Evolutionary conservation across 2,329 filamentous ascomycete genomes (phyloP).

Genomic region (Cercospora sp.): DNA sequence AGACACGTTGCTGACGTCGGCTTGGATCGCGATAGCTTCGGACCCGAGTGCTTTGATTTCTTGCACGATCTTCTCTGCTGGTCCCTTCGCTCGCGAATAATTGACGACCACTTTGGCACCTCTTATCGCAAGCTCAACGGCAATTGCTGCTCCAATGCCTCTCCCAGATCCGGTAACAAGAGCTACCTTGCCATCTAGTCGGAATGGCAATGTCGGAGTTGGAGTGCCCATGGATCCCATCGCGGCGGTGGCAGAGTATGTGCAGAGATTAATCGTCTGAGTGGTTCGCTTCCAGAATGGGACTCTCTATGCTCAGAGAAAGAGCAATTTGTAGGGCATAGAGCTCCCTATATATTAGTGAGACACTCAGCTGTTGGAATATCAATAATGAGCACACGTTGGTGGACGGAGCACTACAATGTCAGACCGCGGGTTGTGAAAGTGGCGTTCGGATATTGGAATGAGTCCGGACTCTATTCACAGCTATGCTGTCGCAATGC

Average conservation of each 20-base stretch:
- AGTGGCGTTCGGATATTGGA: no score
- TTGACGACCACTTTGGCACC: slow-evolving; percentile 65
- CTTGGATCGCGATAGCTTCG: slow-evolving; percentile 63
- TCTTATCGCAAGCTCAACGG: slow-evolving; percentile 61
- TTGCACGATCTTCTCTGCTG: slow-evolving; percentile 63
- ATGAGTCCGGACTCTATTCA: no score
- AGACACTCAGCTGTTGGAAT: no score
- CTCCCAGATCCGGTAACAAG: slow-evolving; percentile 55
- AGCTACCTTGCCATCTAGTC: slow-evolving; percentile 52
- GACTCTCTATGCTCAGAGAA: no score
- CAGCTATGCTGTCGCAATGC: no score
- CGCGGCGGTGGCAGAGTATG: not conserved
- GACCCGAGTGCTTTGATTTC: slow-evolving; percentile 63
- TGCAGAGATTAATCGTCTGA: not conserved
- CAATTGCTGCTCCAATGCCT: slow-evolving; percentile 65
- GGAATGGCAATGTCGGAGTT: slow-evolving; percentile 34
- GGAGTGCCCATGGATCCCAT: slow-evolving; percentile 22
- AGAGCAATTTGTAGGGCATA: no score
- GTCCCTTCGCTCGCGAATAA: slow-evolving; percentile 61
- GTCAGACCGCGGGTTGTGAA: no score
- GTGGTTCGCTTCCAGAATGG: no score
- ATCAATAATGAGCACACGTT: no score
- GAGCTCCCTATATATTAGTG: no score
- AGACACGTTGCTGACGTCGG: slow-evolving; percentile 63
- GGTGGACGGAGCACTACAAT: no score